A percentile compares a stretch with the other conserved stretches of the same genome.
Conservation (phyloP, 306 rosid genomes). For the Trichosanthes truncata region DNA sequence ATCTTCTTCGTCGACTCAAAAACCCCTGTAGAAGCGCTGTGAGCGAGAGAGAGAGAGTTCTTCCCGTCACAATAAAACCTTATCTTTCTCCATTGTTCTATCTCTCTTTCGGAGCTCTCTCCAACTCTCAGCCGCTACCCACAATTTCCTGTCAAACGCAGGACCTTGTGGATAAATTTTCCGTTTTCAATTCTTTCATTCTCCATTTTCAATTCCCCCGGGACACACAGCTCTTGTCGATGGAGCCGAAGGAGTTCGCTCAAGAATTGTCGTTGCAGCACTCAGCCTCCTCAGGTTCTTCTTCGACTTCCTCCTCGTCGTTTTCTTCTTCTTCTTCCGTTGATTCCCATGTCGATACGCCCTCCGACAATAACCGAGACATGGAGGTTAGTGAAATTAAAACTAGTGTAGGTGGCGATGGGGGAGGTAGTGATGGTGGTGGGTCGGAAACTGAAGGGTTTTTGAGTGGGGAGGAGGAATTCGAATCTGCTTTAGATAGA, state of each 20-base stretch:
- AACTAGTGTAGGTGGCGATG: constrained; percentile 9
- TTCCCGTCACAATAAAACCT: constrained; percentile 4
- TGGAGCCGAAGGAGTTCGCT: constrained; percentile 12
- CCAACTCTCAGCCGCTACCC: neutral
- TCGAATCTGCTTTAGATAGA: constrained; percentile 26
- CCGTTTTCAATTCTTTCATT: neutral
- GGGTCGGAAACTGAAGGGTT: constrained; percentile 57
- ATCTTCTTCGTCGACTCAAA: neutral
- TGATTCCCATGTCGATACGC: constrained; percentile 13
- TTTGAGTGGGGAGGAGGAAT: constrained; percentile 48
- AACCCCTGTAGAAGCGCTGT: neutral
- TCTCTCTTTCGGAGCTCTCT: neutral
- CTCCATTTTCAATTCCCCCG: neutral
- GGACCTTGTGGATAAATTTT: neutral
- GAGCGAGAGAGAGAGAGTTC: neutral
- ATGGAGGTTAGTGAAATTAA: neutral
- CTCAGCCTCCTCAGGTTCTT: constrained; percentile 28
- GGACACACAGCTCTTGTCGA: neutral
- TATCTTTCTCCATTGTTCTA: neutral
- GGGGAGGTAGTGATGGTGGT: constrained; percentile 12
- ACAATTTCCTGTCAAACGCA: neutral
- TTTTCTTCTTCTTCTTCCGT: constrained; percentile 20
- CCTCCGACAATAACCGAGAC: neutral
- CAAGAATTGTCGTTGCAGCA: constrained; percentile 10
- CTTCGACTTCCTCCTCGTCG: constrained; percentile 7